Evolutionary conservation across 495 filamentous ascomycete species (phyloP).

Genomic region (Annulohypoxylon nitens): DNA sequence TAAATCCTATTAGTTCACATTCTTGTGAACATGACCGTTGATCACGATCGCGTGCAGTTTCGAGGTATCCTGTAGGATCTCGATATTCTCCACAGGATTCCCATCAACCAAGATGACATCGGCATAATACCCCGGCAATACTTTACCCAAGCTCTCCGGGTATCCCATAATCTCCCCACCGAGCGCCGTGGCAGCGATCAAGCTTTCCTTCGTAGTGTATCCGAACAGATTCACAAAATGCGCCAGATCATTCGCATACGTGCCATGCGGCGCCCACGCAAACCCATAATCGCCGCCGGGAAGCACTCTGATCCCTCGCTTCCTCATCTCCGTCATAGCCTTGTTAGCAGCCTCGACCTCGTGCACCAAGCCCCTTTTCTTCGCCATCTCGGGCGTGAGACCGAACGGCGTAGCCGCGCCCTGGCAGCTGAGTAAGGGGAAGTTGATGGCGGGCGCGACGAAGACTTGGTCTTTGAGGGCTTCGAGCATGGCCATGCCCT

Average conservation of each 20-base stretch:
- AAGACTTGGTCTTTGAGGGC: constrained; percentile 13
- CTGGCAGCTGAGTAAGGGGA: not conserved
- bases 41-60: constrained; percentile 21
- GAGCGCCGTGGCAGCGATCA: constrained; percentile 20
- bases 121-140: constrained; percentile 24
- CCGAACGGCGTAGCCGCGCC: constrained; percentile 4
- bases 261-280: constrained; percentile 27
- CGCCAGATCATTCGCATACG: constrained; percentile 17
- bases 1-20: constrained; percentile 3
- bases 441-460: constrained; percentile 13
- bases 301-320: constrained; percentile 19
- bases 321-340: constrained; percentile 22
- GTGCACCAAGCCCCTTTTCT: constrained; percentile 20
- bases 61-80: constrained; percentile 20
- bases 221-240: constrained; percentile 15
- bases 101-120: constrained; percentile 27
- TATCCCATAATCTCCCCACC: constrained; percentile 27
- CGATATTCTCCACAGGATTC: constrained; percentile 19
- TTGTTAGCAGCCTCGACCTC: constrained; percentile 14
- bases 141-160: constrained; percentile 18
- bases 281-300: constrained; percentile 25
- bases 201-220: constrained; percentile 10
- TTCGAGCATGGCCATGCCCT: constrained; percentile 25
- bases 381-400: constrained; percentile 16
- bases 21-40: constrained; percentile 29